Evolutionary conservation across 2,329 filamentous ascomycete genomes (phyloP).

Genomic region (Fusarium sp.): DNA sequence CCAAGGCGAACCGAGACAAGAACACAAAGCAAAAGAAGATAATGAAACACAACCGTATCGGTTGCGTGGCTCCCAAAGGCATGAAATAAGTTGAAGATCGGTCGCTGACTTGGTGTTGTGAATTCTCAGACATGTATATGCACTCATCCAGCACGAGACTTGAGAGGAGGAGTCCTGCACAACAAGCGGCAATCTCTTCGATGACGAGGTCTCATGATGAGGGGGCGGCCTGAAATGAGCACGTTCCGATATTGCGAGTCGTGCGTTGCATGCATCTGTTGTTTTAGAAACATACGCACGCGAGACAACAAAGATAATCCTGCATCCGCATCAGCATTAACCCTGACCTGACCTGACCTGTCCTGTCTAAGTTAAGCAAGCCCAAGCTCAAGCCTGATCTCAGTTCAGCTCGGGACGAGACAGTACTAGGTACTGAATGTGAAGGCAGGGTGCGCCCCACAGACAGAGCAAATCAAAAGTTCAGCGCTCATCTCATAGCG

Average conservation of each 20-base stretch:
- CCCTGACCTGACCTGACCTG: not conserved
- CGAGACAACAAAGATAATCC: conserved; percentile 19
- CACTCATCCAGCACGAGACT: conserved; percentile 7
- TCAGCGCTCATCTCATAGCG: not conserved
- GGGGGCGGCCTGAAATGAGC: conserved; percentile 12
- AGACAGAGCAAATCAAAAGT: conserved; percentile 13
- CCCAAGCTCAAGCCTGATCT: not conserved
- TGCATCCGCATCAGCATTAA: conserved; percentile 1
- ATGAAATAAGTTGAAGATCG: not conserved
- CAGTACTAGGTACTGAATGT: conserved; percentile 3
- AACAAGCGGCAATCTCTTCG: conserved; percentile 23
- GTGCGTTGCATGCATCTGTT: conserved; percentile 15
- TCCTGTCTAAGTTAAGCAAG: not conserved
- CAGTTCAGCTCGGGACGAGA: conserved; percentile 9
- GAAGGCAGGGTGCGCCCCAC: conserved; percentile 18
- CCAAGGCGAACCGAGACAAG: conserved; percentile 22
- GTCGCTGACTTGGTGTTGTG: not conserved
- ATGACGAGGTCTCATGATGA: conserved; percentile 15
- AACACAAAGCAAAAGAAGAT: conserved; percentile 14
- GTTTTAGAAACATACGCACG: conserved; percentile 20
- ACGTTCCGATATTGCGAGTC: conserved; percentile 26
- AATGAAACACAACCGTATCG: conserved; percentile 1
- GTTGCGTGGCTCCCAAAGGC: not conserved
- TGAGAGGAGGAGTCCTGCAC: not conserved
- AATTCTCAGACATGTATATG: conserved; percentile 26